These are phyloP conservation scores for Pleodorina starrii DNA, from an alignment of 139 green algal genomes.

Conservation along the genomic window DNA sequence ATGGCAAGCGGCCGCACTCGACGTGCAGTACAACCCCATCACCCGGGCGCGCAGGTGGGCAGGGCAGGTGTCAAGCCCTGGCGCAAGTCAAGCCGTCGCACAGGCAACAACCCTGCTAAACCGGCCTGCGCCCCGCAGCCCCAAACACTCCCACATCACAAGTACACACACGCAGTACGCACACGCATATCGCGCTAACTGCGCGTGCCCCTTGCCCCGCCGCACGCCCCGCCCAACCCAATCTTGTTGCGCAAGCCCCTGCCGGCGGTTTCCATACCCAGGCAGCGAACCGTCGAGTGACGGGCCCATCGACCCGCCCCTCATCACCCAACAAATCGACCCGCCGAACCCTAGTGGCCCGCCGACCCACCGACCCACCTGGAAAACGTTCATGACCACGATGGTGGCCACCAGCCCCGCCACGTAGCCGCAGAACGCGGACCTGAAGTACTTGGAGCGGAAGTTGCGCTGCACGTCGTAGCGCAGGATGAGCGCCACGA, in stretches of 20 bases:
- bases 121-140: too few species aligned
- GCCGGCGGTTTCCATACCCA: neutral
- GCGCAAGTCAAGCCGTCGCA: too few species aligned
- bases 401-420: constrained; percentile 90
- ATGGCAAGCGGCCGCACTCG: too few species aligned
- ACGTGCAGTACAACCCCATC: too few species aligned
- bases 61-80: too few species aligned
- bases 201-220: too few species aligned
- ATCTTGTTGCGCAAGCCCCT: neutral
- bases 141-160: too few species aligned
- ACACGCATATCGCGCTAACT: too few species aligned
- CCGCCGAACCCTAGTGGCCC: neutral
- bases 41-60: too few species aligned
- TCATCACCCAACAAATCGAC: neutral
- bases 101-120: too few species aligned
- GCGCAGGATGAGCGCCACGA: constrained; percentile 95
- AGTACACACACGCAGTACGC: too few species aligned
- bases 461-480: constrained; percentile 80
- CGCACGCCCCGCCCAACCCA: neutral
- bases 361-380: constrained; percentile 54
- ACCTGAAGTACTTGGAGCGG: constrained; percentile 70
- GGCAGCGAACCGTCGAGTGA: neutral
- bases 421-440: constrained; percentile 89
- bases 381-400: constrained; percentile 97
- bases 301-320: neutral